phyloP scores from a whole-genome alignment of 495 filamentous ascomycete genomes.

The Penicillium odoratum region DNA sequence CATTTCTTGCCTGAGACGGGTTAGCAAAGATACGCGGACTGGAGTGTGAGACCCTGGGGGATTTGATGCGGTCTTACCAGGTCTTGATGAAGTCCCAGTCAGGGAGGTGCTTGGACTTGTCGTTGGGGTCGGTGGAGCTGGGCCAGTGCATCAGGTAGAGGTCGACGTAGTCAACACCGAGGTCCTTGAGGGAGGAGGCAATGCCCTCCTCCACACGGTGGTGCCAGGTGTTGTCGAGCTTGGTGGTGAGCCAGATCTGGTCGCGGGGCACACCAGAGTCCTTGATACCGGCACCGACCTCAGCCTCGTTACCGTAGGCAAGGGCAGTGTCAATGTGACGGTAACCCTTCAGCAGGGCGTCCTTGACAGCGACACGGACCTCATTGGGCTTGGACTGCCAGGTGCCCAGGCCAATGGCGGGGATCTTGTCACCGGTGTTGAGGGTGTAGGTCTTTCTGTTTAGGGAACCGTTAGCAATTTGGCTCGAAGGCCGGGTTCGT shows the following conservation, averaged over 20 bases:
- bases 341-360: conserved; percentile 73
- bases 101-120: conserved; percentile 55
- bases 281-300: conserved; percentile 76
- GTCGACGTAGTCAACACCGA: conserved; percentile 78
- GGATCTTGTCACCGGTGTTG: conserved; percentile 78
- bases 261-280: conserved; percentile 78
- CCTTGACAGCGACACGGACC: conserved; percentile 70
- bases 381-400: conserved; percentile 71
- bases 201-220: conserved; percentile 68
- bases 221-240: conserved; percentile 84
- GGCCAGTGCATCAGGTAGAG: conserved; percentile 90
- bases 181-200: conserved; percentile 63
- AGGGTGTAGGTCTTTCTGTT: conserved; percentile 66
- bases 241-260: conserved; percentile 86
- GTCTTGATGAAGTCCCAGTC: conserved; percentile 84
- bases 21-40: background rate
- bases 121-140: conserved; percentile 57
- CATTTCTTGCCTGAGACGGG: conserved; percentile 62
- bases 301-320: conserved; percentile 81
- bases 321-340: conserved; percentile 74
- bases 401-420: conserved; percentile 78
- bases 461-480: conserved; percentile 9
- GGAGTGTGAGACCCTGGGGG: background rate
- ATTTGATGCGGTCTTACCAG: conserved; percentile 45
- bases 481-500: background rate